Conservation (phyloP, 805 yeast genomes). For the Ogataea thermomethanolica region DNA sequence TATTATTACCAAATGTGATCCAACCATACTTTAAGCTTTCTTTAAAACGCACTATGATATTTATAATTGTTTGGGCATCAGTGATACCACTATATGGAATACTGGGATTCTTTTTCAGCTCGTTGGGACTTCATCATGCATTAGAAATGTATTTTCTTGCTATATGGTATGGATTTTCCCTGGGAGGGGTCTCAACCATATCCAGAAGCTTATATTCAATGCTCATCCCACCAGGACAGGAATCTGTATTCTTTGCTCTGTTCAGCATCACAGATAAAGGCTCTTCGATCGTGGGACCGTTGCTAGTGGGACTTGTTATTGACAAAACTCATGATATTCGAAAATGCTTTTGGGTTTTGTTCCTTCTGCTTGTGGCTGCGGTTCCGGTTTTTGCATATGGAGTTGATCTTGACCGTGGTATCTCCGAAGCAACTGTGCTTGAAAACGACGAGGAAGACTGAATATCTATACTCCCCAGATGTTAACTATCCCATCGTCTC, state of each 20-base stretch:
- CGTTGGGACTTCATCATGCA: slow-evolving; percentile 58
- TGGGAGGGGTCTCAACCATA: slow-evolving; percentile 71
- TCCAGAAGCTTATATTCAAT: slow-evolving; percentile 66
- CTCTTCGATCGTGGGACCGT: slow-evolving; percentile 70
- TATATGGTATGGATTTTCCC: slow-evolving; percentile 68
- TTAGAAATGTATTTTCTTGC: slow-evolving; percentile 68
- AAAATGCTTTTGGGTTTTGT: slow-evolving; percentile 64
- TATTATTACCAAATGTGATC: slow-evolving; percentile 46
- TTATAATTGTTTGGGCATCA: slow-evolving; percentile 57
- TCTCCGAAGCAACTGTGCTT: slow-evolving; percentile 29
- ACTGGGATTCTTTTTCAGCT: slow-evolving; percentile 54
- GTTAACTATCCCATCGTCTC: slow-evolving; percentile 72
- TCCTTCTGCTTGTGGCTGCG: slow-evolving; percentile 49
- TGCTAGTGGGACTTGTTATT: slow-evolving; percentile 66
- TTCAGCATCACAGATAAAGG: slow-evolving; percentile 81
- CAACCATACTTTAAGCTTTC: slow-evolving; percentile 37
- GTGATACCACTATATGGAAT: slow-evolving; percentile 71
- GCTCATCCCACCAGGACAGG: slow-evolving; percentile 72
- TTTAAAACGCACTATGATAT: slow-evolving; percentile 48
- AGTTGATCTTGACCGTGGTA: slow-evolving; percentile 62
- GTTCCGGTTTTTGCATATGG: slow-evolving; percentile 49
- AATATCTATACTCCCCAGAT: slow-evolving; percentile 44
- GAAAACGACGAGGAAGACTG: slow-evolving; percentile 27
- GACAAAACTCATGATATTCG: slow-evolving; percentile 73
- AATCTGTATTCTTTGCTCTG: slow-evolving; percentile 70